A percentile compares a stretch with the other conserved stretches of the same genome.
These are phyloP conservation scores for Salix caprea DNA, from an alignment of 345 rosid species.

Conservation along the genomic window DNA sequence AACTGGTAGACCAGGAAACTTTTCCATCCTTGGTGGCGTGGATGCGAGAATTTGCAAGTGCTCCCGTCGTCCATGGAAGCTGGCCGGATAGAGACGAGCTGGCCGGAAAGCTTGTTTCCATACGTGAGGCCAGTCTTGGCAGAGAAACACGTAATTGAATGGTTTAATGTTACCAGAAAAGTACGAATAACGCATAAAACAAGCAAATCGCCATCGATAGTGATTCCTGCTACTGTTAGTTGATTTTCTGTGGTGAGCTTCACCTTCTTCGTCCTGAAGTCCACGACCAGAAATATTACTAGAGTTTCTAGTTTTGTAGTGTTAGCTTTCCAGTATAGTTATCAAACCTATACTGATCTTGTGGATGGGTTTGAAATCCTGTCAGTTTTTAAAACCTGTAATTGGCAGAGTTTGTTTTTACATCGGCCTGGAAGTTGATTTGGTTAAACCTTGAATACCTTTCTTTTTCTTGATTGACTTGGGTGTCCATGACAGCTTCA, in stretches of 20 bases:
- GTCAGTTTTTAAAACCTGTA: too few relatives aligned
- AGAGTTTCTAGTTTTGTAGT: too few relatives aligned
- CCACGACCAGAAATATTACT: not conserved
- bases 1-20: not conserved
- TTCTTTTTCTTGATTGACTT: too few relatives aligned
- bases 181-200: not conserved
- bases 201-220: not conserved
- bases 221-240: not conserved
- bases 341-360: too few relatives aligned
- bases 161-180: not conserved
- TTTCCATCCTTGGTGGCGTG: conserved; percentile 1
- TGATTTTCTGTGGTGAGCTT: not conserved
- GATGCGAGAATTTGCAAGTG: conserved; percentile 2
- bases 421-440: too few relatives aligned
- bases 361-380: too few relatives aligned
- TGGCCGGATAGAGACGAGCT: conserved; percentile 6
- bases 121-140: not conserved
- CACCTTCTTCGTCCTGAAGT: not conserved
- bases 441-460: too few relatives aligned
- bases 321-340: too few relatives aligned
- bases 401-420: too few relatives aligned
- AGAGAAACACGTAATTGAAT: not conserved
- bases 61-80: not conserved
- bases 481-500: too few relatives aligned
- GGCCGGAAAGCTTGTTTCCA: not conserved